Evolutionary conservation across 352 stramenopile genomes (phyloP).

Genomic region (Globisporangium canariense): DNA sequence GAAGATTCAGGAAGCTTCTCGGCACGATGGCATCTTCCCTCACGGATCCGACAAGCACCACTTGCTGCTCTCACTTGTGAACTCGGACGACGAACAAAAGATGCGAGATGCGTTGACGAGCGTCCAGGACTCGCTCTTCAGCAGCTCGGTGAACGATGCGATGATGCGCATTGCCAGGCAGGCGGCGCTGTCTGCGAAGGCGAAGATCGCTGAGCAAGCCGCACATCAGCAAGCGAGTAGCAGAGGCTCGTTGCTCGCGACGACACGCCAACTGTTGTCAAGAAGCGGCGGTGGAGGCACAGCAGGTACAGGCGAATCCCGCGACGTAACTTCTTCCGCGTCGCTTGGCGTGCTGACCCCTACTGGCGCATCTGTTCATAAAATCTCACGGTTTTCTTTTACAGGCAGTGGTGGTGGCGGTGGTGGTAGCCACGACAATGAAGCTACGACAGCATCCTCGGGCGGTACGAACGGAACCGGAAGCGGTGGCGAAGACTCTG

Average conservation of each 20-base stretch:
- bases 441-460: background rate
- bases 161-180: conserved; percentile 84
- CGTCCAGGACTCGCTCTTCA: conserved; percentile 68
- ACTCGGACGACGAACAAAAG: conserved; percentile 42
- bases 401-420: conserved; percentile 9
- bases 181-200: conserved; percentile 73
- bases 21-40: conserved; percentile 65
- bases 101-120: conserved; percentile 57
- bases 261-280: conserved; percentile 67
- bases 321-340: conserved; percentile 24
- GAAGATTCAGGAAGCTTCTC: conserved; percentile 68
- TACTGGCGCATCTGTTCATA: conserved; percentile 52
- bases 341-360: conserved; percentile 45
- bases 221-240: conserved; percentile 65
- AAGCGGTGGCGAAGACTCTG: conserved; percentile 34
- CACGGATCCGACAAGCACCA: conserved; percentile 66
- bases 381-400: conserved; percentile 42
- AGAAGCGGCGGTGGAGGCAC: conserved; percentile 24
- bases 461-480: conserved; percentile 17
- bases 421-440: conserved; percentile 25
- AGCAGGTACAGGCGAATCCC: conserved; percentile 19
- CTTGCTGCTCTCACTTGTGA: conserved; percentile 37
- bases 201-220: conserved; percentile 76
- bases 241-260: conserved; percentile 63
- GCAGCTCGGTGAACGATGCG: conserved; percentile 68